Percentiles rank a stretch among this genome's conserved stretches.
Conservation (phyloP, 2,329 filamentous ascomycete genomes). For the Hypoxylon rubiginosum region DNA sequence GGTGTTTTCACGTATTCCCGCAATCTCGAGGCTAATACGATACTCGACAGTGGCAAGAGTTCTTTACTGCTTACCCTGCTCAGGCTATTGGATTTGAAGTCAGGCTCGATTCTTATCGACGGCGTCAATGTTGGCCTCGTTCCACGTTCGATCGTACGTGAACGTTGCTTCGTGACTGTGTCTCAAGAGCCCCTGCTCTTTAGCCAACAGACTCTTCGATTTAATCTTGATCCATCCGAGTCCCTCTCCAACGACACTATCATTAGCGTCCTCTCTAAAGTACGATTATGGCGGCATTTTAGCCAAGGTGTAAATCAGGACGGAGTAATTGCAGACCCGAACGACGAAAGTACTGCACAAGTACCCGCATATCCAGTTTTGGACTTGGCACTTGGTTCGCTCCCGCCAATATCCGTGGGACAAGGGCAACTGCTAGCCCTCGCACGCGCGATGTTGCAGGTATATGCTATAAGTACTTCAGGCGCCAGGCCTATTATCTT, state of each 20-base stretch:
- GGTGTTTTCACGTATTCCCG: slow-evolving; percentile 11
- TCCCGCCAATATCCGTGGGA: slow-evolving; percentile 51
- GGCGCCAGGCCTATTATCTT: slow-evolving; percentile 51
- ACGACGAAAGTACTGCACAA: not conserved
- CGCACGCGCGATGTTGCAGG: slow-evolving; percentile 49
- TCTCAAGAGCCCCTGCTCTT: slow-evolving; percentile 50
- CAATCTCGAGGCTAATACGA: slow-evolving; percentile 1
- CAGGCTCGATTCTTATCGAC: slow-evolving; percentile 49
- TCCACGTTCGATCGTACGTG: slow-evolving; percentile 43
- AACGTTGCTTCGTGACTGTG: slow-evolving; percentile 51
- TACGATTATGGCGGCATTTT: slow-evolving; percentile 39
- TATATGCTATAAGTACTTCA: slow-evolving; percentile 14
- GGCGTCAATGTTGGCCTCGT: slow-evolving; percentile 48
- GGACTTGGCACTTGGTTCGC: slow-evolving; percentile 44
- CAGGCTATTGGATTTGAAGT: slow-evolving; percentile 46
- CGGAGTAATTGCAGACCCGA: not conserved
- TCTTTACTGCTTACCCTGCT: slow-evolving; percentile 39
- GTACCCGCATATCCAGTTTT: slow-evolving; percentile 40
- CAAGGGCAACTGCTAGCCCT: slow-evolving; percentile 54
- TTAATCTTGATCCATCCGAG: slow-evolving; percentile 49
- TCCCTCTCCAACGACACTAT: slow-evolving; percentile 41
- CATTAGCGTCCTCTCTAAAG: slow-evolving; percentile 32
- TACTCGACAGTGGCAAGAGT: slow-evolving; percentile 55
- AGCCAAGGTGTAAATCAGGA: not conserved
- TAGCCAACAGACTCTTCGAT: slow-evolving; percentile 47